These are phyloP conservation scores for Xylaria sp. DNA, from an alignment of 2,329 filamentous ascomycete genomes.

Conservation along the genomic window DNA sequence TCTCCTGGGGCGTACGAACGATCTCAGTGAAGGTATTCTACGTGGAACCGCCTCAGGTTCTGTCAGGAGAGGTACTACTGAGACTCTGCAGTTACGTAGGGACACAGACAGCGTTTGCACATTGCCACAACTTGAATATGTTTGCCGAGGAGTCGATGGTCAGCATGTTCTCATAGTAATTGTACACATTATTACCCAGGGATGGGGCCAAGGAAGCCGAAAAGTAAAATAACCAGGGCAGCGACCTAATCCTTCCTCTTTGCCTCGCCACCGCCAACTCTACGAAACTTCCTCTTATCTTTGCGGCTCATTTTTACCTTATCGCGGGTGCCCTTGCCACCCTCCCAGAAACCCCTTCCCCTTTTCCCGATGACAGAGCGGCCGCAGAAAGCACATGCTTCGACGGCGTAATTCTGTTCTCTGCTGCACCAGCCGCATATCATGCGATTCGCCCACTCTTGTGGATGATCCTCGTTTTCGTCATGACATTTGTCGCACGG, in stretches of 20 bases:
- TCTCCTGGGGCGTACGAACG: not conserved
- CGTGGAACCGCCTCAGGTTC: no score
- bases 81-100: not conserved
- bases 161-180: not conserved
- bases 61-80: not conserved
- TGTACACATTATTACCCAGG: no score
- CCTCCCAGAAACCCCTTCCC: slow-evolving; percentile 84
- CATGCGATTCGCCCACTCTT: slow-evolving; percentile 87
- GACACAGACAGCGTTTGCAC: not conserved
- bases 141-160: not conserved
- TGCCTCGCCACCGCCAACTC: slow-evolving; percentile 60
- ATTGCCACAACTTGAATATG: not conserved
- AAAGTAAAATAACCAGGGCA: not conserved
- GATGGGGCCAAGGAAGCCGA: not conserved
- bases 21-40: not conserved
- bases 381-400: slow-evolving; percentile 80
- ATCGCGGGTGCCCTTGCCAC: slow-evolving; percentile 83
- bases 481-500: slow-evolving; percentile 82
- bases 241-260: slow-evolving; percentile 50
- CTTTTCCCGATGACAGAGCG: slow-evolving; percentile 74
- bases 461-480: slow-evolving; percentile 73
- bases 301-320: slow-evolving; percentile 77
- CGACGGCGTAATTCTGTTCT: slow-evolving; percentile 81
- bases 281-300: slow-evolving; percentile 78
- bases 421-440: slow-evolving; percentile 83